phyloP scores from a whole-genome alignment of 495 filamentous ascomycete species.

The Aspergillus mulundensis region DNA sequence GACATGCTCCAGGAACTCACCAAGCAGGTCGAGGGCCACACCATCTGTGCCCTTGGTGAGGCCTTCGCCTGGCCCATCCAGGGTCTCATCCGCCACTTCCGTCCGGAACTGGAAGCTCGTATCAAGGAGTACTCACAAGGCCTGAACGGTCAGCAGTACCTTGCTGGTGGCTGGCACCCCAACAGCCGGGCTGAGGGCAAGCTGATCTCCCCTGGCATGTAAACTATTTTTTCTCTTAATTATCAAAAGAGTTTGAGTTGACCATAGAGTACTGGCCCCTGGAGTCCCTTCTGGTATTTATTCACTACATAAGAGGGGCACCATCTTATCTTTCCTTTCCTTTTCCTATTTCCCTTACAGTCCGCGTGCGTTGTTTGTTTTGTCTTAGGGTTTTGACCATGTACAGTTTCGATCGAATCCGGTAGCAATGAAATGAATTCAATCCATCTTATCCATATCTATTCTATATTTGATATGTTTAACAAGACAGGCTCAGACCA shows the following conservation, averaged over 20 bases:
- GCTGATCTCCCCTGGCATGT: conserved; percentile 76
- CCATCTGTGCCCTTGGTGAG: conserved; percentile 95
- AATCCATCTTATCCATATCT: conserved; percentile 8
- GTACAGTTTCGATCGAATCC: conserved; percentile 23
- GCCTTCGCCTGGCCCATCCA: conserved; percentile 98
- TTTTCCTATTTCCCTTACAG: background rate
- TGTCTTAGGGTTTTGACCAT: conserved; percentile 18
- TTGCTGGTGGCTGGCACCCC: conserved; percentile 86
- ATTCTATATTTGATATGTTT: background rate
- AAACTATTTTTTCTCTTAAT: conserved; percentile 22
- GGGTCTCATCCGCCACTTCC: conserved; percentile 95
- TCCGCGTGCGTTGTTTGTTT: conserved; percentile 10
- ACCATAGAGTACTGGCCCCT: background rate
- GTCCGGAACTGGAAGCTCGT: conserved; percentile 87
- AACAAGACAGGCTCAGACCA: background rate
- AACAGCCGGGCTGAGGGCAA: conserved; percentile 71
- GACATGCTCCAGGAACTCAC: conserved; percentile 99
- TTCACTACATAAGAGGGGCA: background rate
- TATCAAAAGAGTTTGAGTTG: conserved; percentile 4
- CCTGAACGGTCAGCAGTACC: conserved; percentile 61
- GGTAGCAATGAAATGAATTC: conserved; percentile 24
- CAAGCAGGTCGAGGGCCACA: conserved; percentile 98
- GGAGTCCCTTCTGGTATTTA: background rate
- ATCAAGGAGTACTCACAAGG: conserved; percentile 69
- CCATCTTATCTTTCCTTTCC: background rate